A percentile compares a stretch with the other conserved stretches of the same genome.
Evolutionary conservation across 345 rosid species (phyloP).

Genomic region (Durio zibethinus): DNA sequence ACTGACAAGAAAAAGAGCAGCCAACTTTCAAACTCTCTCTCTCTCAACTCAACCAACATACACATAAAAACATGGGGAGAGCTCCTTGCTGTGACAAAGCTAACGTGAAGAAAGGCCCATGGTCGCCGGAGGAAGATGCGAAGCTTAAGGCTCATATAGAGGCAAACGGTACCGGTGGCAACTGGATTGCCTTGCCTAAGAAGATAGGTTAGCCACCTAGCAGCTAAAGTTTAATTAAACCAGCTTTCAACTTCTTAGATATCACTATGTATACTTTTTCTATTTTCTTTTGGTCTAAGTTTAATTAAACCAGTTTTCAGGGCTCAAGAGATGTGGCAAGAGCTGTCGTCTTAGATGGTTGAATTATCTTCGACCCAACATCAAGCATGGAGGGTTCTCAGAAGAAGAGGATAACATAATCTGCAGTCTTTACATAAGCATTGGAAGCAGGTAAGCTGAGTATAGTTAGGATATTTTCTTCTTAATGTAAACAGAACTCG

Average conservation of each 20-base stretch:
- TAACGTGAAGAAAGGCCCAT: constrained; percentile 83
- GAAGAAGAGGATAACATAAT: constrained; percentile 59
- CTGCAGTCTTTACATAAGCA: constrained; percentile 47
- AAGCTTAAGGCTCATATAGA: constrained; percentile 70
- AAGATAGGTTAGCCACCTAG: constrained; percentile 44
- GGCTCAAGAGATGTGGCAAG: constrained; percentile 59
- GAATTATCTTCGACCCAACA: constrained; percentile 57
- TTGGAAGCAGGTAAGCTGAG: constrained; percentile 50
- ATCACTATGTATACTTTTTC: background rate
- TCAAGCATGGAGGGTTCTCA: constrained; percentile 55
- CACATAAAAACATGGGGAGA: constrained; percentile 62
- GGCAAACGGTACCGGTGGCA: constrained; percentile 70
- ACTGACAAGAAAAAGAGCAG: constrained; percentile 18
- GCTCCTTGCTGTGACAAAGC: constrained; percentile 94
- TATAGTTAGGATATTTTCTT: background rate
- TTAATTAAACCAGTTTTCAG: constrained; percentile 10
- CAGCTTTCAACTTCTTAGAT: background rate
- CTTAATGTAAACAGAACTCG: background rate
- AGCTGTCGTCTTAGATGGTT: constrained; percentile 58
- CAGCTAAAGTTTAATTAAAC: background rate
- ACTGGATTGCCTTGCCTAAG: constrained; percentile 85
- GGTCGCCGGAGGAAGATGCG: constrained; percentile 93
- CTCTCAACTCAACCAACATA: background rate
- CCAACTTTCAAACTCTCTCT: background rate
- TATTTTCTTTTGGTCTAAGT: background rate